Evolutionary conservation across 257 asterid genomes (phyloP).

Genomic region (Solanum etuberosum): DNA sequence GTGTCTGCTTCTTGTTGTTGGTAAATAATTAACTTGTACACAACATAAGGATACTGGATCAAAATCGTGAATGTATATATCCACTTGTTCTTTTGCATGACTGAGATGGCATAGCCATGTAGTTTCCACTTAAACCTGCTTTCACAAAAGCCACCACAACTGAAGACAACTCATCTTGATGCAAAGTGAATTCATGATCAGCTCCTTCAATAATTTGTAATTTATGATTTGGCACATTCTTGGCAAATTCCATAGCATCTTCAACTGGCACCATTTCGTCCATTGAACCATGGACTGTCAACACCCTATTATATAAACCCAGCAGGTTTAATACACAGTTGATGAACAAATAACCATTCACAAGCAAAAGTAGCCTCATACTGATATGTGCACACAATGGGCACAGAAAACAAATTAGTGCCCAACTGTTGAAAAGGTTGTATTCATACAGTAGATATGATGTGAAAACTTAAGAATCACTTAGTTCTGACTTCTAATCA

Average conservation of each 20-base stretch:
- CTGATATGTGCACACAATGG: not conserved
- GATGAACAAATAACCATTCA: not conserved
- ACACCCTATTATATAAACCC: constrained; percentile 36
- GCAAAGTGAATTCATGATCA: constrained; percentile 68
- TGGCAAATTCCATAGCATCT: constrained; percentile 53
- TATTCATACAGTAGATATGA: not conserved
- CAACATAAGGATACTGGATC: not conserved
- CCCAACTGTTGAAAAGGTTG: not conserved
- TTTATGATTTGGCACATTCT: constrained; percentile 35
- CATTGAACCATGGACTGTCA: constrained; percentile 57
- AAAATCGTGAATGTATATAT: constrained; percentile 29
- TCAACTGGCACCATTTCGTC: constrained; percentile 73
- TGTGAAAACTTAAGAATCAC: not conserved
- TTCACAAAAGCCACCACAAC: constrained; percentile 47
- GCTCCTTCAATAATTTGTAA: constrained; percentile 64
- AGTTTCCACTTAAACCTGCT: constrained; percentile 3
- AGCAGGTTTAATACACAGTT: not conserved
- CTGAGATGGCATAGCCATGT: constrained; percentile 1
- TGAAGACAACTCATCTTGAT: constrained; percentile 40
- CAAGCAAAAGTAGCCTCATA: not conserved
- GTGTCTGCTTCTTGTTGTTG: not conserved
- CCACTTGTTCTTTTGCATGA: constrained; percentile 6
- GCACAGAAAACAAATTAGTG: not conserved
- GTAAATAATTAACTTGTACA: not conserved
- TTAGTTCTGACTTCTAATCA: not conserved